Evolutionary conservation across 2,329 filamentous ascomycete species (phyloP).

Genomic region (Xylaria sp.): DNA sequence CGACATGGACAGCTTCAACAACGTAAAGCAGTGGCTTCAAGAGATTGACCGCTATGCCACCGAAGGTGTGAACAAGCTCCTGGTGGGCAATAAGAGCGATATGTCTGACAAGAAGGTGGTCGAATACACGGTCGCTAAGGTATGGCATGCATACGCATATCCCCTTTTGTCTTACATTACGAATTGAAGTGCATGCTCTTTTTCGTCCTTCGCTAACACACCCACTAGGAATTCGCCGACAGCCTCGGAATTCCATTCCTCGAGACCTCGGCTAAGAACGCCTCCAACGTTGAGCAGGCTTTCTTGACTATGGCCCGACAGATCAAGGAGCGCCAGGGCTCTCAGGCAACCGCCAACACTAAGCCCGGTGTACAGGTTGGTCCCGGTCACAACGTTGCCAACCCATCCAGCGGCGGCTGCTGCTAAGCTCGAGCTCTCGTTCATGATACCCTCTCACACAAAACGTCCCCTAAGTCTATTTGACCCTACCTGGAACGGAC

Average conservation of each 20-base stretch:
- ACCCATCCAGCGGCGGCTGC: conserved; percentile 85
- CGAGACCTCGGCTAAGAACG: conserved; percentile 99
- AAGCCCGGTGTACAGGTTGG: conserved; percentile 98
- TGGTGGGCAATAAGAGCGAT: conserved; percentile 99
- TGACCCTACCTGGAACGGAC: conserved; percentile 44
- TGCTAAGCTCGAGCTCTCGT: conserved; percentile 70
- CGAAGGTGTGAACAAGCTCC: conserved; percentile 98
- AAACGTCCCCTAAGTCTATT: conserved; percentile 42
- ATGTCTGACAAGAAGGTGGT: conserved; percentile 99
- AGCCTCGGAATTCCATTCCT: conserved; percentile 99
- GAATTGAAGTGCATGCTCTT: background rate
- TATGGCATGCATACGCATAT: conserved; percentile 54
- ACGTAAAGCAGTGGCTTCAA: conserved; percentile 99
- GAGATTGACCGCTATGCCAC: conserved; percentile 99
- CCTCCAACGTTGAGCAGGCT: conserved; percentile 98
- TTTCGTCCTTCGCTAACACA: conserved; percentile 32
- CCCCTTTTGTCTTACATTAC: conserved; percentile 16
- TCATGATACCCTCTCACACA: conserved; percentile 48
- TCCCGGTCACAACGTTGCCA: conserved; percentile 92
- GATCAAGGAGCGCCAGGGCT: conserved; percentile 99
- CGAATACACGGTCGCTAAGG: conserved; percentile 99
- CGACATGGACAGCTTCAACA: conserved; percentile 99
- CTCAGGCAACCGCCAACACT: conserved; percentile 93
- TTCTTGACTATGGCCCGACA: conserved; percentile 99
- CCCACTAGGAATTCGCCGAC: conserved; percentile 90